Conservation (phyloP, 169 alveolate genomes). For the Plasmodium yoelii region DNA sequence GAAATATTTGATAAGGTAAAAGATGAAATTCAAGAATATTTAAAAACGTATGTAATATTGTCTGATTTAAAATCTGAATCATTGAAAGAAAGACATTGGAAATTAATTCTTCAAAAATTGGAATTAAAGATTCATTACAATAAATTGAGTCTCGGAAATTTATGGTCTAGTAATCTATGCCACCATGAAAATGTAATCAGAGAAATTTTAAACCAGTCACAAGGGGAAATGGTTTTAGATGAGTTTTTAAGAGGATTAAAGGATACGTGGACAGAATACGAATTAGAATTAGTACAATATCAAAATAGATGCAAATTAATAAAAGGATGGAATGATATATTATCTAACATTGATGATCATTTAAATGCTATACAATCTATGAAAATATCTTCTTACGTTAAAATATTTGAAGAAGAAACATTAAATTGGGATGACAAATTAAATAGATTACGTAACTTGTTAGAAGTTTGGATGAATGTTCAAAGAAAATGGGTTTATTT, state of each 20-base stretch:
- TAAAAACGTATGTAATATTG: conserved; percentile 77
- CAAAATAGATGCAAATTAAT: conserved; percentile 95
- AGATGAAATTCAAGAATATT: conserved; percentile 74
- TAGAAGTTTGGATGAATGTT: conserved; percentile 98
- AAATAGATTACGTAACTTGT: conserved; percentile 91
- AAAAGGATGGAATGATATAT: conserved; percentile 98
- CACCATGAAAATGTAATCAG: conserved; percentile 81
- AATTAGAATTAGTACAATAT: conserved; percentile 91
- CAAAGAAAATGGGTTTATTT: conserved; percentile 98
- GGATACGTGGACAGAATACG: conserved; percentile 93
- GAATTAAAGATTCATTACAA: conserved; percentile 82
- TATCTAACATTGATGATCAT: conserved; percentile 96
- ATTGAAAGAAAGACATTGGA: conserved; percentile 98
- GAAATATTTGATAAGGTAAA: conserved; percentile 95
- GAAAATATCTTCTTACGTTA: conserved; percentile 94
- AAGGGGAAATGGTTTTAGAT: conserved; percentile 98
- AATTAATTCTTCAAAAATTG: conserved; percentile 87
- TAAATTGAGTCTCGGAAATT: conserved; percentile 92
- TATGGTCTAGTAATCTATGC: conserved; percentile 89
- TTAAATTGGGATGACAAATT: conserved; percentile 97
- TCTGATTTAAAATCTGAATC: conserved; percentile 95
- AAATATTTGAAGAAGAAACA: conserved; percentile 95
- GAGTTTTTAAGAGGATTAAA: conserved; percentile 91
- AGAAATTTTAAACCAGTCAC: conserved; percentile 95
- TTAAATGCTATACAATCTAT: conserved; percentile 94